phyloP scores from a whole-genome alignment of 257 asterid genomes.

The Solanum okadae region DNA sequence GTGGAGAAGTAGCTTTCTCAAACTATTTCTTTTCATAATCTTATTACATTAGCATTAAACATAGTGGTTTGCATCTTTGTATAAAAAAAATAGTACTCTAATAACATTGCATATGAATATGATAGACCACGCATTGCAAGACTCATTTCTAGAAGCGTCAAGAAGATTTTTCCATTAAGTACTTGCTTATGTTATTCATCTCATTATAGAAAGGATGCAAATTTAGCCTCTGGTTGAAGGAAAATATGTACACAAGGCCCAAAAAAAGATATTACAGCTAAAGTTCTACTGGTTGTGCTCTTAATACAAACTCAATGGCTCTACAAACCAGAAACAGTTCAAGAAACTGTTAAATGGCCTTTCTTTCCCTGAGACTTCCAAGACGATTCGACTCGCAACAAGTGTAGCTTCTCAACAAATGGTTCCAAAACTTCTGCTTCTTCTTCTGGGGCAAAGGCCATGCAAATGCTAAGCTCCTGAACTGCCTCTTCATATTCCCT shows the following conservation, averaged over 20 bases:
- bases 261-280: not conserved
- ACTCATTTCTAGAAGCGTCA: not conserved
- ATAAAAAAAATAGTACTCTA: not conserved
- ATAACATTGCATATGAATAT: not conserved
- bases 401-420: slow-evolving; percentile 72
- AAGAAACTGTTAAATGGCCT: slow-evolving; percentile 43
- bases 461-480: slow-evolving; percentile 93
- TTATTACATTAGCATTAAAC: not conserved
- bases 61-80: not conserved
- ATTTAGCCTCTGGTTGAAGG: not conserved
- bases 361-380: slow-evolving; percentile 56
- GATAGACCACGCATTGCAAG: not conserved
- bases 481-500: slow-evolving; percentile 86
- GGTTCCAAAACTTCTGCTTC: slow-evolving; percentile 65
- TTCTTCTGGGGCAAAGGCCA: slow-evolving; percentile 96
- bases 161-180: not conserved
- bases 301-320: not conserved
- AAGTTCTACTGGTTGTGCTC: not conserved
- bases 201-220: not conserved
- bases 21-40: not conserved
- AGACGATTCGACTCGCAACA: slow-evolving; percentile 54
- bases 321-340: slow-evolving; percentile 8
- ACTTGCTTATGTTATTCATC: not conserved
- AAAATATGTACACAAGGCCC: not conserved
- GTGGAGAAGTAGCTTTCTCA: not conserved